phyloP scores from a whole-genome alignment of 352 stramenopile species.

The Plasmopara viticola region DNA sequence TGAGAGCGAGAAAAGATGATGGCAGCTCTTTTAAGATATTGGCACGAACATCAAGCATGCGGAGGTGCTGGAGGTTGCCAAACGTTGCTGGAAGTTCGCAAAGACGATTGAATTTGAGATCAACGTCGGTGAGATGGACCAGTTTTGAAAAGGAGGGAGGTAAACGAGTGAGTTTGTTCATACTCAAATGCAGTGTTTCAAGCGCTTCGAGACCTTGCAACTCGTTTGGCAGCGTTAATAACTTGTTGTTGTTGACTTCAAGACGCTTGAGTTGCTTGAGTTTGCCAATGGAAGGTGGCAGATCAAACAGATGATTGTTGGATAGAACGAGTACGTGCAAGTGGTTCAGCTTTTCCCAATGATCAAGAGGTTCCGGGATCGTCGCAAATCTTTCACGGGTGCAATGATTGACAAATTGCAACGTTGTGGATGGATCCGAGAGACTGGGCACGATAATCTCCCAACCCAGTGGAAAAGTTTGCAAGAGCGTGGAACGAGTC shows the following conservation, averaged over 20 bases:
- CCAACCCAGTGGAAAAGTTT: slow-evolving; percentile 37
- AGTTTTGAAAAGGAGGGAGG: slow-evolving; percentile 49
- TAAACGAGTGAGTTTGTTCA: slow-evolving; percentile 50
- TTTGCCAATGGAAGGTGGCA: slow-evolving; percentile 56
- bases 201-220: slow-evolving; percentile 47
- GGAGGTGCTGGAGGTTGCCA: slow-evolving; percentile 36
- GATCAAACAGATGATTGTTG: slow-evolving; percentile 51
- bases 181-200: slow-evolving; percentile 38
- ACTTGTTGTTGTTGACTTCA: slow-evolving; percentile 65
- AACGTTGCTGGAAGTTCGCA: slow-evolving; percentile 35
- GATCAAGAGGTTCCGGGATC: slow-evolving; percentile 48
- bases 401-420: slow-evolving; percentile 48
- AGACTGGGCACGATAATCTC: slow-evolving; percentile 32
- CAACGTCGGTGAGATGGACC: slow-evolving; percentile 46
- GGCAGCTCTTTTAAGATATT: slow-evolving; percentile 51
- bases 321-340: slow-evolving; percentile 44
- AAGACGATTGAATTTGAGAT: slow-evolving; percentile 72
- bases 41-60: slow-evolving; percentile 47
- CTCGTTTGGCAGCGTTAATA: slow-evolving; percentile 45
- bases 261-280: slow-evolving; percentile 50
- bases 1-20: slow-evolving; percentile 39
- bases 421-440: slow-evolving; percentile 27
- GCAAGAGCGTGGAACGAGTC: slow-evolving; percentile 12
- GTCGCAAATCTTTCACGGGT: slow-evolving; percentile 22
- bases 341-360: slow-evolving; percentile 36